Base-by-base conservation (phyloP, 2,329 filamentous ascomycete genomes). In the Paramyrothecium sp. region DNA sequence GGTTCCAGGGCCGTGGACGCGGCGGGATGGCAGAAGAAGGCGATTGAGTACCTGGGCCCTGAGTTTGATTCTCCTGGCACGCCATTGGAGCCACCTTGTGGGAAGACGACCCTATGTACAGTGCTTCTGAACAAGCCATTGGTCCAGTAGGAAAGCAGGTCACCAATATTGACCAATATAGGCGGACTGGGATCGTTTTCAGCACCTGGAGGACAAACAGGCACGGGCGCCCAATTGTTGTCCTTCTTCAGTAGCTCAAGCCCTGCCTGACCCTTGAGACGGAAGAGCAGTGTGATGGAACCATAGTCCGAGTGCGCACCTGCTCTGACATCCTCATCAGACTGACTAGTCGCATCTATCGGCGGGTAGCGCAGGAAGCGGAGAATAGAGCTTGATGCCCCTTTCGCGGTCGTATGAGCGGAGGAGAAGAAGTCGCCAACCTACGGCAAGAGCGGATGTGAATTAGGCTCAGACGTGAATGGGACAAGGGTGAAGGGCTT, bases 281-380 rank as follows among this genome's bases (percentile, higher is more conserved):
- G 92, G 79, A 99, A 98, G 12, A 98, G 83, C n/a, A 89, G 77
- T 2, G 86, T 89, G 57, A 89, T 74, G 58, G 81, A 85, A 56
- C 86, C 86, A 74, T 97, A 97, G 76, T 97, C 93, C 4, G 90
- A 94, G 73, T 98, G 94, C 0, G 94, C 92, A 57, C 94, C 95
- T 7, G 94, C 94, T 26, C 94, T 88, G 59, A 97, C 85, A 67
- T 94, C 90, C 55, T 77, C 67, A 60, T 67, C 54, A 34, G 79
- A 65, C 64, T 86, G 73, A 12, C 71, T 66, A 8, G 78, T 78
- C 10, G 73, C 66, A 51, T 72, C 67, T 7, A 71, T 76, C 2
- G 85, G 81, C 1, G 89, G 90, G 73, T 92, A 93, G 73, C 87
- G 85, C 1, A 97, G 84, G 63, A 91, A 80, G 30, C 90, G 87